Evolutionary conservation across 345 rosid species (phyloP), one percentile per base, ranked within the genome.

Genomic region (Citrus glauca): DNA sequence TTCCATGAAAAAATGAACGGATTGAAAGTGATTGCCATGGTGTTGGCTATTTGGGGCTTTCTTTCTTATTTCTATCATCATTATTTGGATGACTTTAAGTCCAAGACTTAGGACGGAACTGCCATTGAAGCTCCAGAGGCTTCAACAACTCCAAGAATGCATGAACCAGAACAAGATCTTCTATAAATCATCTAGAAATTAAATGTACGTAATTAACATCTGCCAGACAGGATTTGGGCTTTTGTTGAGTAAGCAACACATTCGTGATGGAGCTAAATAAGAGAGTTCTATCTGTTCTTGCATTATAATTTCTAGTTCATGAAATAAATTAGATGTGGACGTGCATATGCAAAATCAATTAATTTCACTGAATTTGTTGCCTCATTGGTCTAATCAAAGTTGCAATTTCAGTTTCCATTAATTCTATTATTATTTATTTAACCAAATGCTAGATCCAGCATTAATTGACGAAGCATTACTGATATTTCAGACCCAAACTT

Each of bases 1-100:
- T 83, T 84, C 72, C 76, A 78, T 13, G 91, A 88, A 50, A 65
- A 72, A 59, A 84, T 88, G 87, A 67, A 74, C 38, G 89, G 89
- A 9, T 48, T 86, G 2, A 88, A 88, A 66, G 82, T 19, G 19
- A 80, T 84, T 37, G 72, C 91, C 14, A 79, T 86, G 83, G 42
- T 74, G 53, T 38, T 88, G 77, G 87, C 87, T 5, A 9, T 83
- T 2, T 83, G 89, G 91, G 91, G 87, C 0, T 77, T 86, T 35
- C 19, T 83, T 45, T 86, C 87, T 0, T 88, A 78, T 45, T 74
- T 78, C 7, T 88, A 83, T 77, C 89, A 83, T 78, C 85, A 86
- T 2, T 85, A 84, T 68, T 64, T 84, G 1, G 89, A 84, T 25
- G 80, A 62, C 11, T 22, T 8, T 1, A 32, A 78, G 25, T 57